These are phyloP conservation scores for Arachnomyces sp. DNA, from an alignment of 2,329 filamentous ascomycete species.

Conservation along the genomic window DNA sequence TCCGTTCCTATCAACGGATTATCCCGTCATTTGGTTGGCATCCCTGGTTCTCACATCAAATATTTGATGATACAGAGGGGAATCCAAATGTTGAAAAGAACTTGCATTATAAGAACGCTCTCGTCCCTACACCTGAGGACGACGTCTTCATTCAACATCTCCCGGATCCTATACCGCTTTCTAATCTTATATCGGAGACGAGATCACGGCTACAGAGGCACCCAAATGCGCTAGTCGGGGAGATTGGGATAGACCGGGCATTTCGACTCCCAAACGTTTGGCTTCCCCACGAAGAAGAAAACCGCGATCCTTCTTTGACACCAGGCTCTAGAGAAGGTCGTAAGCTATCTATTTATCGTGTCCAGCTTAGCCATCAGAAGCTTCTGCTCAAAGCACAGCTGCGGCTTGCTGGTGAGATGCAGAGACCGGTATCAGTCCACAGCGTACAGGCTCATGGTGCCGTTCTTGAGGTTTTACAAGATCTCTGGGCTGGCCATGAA, in stretches of 20 bases:
- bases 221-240: constrained; percentile 51
- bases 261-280: constrained; percentile 53
- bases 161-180: constrained; percentile 47
- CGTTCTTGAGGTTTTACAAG: constrained; percentile 47
- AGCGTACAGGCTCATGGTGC: constrained; percentile 56
- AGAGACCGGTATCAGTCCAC: constrained; percentile 52
- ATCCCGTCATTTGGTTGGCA: constrained; percentile 60
- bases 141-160: constrained; percentile 41
- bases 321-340: constrained; percentile 54
- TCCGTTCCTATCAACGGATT: constrained; percentile 27
- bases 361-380: constrained; percentile 51
- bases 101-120: constrained; percentile 46
- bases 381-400: constrained; percentile 50
- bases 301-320: constrained; percentile 37
- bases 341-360: constrained; percentile 48
- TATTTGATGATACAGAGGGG: constrained; percentile 40
- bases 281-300: constrained; percentile 25
- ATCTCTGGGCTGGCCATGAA: constrained; percentile 52
- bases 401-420: constrained; percentile 49
- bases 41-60: constrained; percentile 59
- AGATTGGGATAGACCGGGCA: constrained; percentile 54
- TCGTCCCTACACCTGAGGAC: constrained; percentile 43
- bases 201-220: constrained; percentile 40
- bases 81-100: constrained; percentile 23
- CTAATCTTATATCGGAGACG: constrained; percentile 43